phyloP scores from a whole-genome alignment of 2,329 filamentous ascomycete genomes.

The Elsinoe fawcettii region DNA sequence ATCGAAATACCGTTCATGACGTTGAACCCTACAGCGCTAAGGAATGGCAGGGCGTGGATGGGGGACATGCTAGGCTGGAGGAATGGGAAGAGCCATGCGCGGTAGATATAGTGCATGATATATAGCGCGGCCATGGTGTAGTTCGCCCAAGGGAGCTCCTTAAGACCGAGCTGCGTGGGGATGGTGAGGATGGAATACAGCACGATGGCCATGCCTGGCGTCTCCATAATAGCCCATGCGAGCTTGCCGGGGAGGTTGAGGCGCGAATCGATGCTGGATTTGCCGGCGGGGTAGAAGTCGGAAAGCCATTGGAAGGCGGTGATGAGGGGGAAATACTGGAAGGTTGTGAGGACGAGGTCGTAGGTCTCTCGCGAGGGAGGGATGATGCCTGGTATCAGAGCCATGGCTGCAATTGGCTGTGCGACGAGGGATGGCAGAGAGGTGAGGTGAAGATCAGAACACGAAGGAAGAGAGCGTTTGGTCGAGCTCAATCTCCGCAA shows the following conservation, averaged over 20 bases:
- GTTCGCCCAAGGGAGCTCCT: conserved; percentile 65
- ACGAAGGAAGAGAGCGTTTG: not conserved
- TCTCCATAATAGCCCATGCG: conserved; percentile 85
- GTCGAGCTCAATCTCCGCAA: too few species aligned
- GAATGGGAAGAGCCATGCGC: conserved; percentile 73
- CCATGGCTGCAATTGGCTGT: conserved; percentile 28
- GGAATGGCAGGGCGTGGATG: conserved; percentile 63
- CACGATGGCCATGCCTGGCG: conserved; percentile 65
- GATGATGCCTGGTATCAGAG: conserved; percentile 37
- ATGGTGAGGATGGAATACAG: conserved; percentile 71
- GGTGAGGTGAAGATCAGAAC: not conserved
- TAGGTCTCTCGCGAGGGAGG: conserved; percentile 46
- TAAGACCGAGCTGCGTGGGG: conserved; percentile 50
- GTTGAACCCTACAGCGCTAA: conserved; percentile 64
- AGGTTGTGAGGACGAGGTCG: conserved; percentile 38
- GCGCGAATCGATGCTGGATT: conserved; percentile 66
- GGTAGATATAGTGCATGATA: conserved; percentile 80
- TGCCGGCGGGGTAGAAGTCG: conserved; percentile 86
- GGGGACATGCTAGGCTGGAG: conserved; percentile 87
- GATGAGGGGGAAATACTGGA: conserved; percentile 48
- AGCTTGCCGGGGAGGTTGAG: conserved; percentile 84
- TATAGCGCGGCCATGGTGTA: conserved; percentile 65
- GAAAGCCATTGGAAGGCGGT: conserved; percentile 65
- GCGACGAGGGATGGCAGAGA: not conserved
- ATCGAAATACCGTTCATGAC: conserved; percentile 69